These are phyloP conservation scores for Tolypocladium nubicola DNA, from an alignment of 2,329 filamentous ascomycete genomes.

Conservation along the genomic window DNA sequence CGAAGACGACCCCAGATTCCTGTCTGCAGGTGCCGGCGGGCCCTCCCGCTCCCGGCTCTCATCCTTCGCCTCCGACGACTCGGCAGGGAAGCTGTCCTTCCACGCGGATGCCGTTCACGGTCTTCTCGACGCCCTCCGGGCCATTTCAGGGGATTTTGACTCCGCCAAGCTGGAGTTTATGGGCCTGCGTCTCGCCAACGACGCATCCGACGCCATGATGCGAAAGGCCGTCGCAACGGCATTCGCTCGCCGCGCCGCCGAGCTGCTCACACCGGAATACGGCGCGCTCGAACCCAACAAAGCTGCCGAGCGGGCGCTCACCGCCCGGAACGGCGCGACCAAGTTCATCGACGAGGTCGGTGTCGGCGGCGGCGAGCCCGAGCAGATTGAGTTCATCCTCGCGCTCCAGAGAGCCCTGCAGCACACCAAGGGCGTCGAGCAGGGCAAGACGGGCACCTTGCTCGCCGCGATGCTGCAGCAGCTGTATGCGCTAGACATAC, in stretches of 20 bases:
- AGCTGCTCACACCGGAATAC: constrained; percentile 46
- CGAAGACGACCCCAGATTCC: constrained; percentile 55
- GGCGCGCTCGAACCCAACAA: constrained; percentile 48
- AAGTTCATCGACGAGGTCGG: constrained; percentile 50
- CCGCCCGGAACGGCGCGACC: constrained; percentile 37
- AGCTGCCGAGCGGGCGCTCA: constrained; percentile 53
- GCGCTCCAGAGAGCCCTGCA: constrained; percentile 72
- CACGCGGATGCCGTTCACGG: constrained; percentile 79
- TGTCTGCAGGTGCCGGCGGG: constrained; percentile 20
- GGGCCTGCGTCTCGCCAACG: constrained; percentile 79
- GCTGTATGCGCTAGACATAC: constrained; percentile 71
- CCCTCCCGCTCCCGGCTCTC: constrained; percentile 53
- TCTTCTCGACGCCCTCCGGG: constrained; percentile 75
- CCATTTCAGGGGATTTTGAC: constrained; percentile 69
- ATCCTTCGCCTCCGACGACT: constrained; percentile 65
- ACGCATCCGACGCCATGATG: constrained; percentile 83
- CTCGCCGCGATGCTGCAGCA: constrained; percentile 74
- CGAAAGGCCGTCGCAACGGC: constrained; percentile 77
- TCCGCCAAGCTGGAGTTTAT: constrained; percentile 79
- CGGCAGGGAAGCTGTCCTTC: constrained; percentile 51
- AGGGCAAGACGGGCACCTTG: constrained; percentile 43
- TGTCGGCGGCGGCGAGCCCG: constrained; percentile 54
- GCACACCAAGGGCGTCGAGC: constrained; percentile 48
- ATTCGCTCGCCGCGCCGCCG: constrained; percentile 71
- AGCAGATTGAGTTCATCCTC: constrained; percentile 79